Base-by-base conservation (phyloP, 2,329 filamentous ascomycete genomes). In the Colletotrichum euphorbiae region DNA sequence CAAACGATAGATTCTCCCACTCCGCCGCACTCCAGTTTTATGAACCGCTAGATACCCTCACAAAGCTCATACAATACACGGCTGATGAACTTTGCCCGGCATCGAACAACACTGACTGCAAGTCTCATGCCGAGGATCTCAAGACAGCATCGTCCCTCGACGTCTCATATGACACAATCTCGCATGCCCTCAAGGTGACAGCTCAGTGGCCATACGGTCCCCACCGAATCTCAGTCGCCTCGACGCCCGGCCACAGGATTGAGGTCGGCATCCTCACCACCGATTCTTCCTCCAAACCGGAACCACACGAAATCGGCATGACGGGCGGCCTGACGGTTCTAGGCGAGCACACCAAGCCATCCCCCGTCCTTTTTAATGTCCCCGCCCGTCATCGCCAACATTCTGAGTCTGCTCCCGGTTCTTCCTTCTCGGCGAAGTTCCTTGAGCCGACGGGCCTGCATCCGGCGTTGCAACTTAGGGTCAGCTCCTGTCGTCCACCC, bases 331-430 rank as follows among this genome's bases (percentile, higher is more conserved):
- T 98, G 58, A 91, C 90, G 0, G 91, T 97, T 3, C 80, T 98
- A 0, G 93, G 93, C 21, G 87, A 94, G 74, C 88, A 94, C 73
- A 84, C 84, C 43, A 88, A 89, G 71, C 89, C 93, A 11, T 91
- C 91, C 43, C 86, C 92, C 2, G 92, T 93, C 0, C 82, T 95
- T 51, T 98, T 98, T 81, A 89, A 92, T 48, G 96, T 97, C 72
- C 90, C 93, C 2, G 89, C 93, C 3, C 89, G 94, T 0, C 94
- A 98, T 78, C 81, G 84, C 42, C 38, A 54, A 2, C 88, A 91
- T 72, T 82, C 86, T 12, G 74, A 78, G 2, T 11, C 43, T 6
- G 73, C 75, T 19, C 73, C 78, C 0, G 61, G 55, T 12, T 77
- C 82, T 0, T 85, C 80, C 58, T 97, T 93, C 77, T 84, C 82